Conservation (phyloP, 2,329 filamentous ascomycete species). For the Lasiodiplodia gonubiensis region DNA sequence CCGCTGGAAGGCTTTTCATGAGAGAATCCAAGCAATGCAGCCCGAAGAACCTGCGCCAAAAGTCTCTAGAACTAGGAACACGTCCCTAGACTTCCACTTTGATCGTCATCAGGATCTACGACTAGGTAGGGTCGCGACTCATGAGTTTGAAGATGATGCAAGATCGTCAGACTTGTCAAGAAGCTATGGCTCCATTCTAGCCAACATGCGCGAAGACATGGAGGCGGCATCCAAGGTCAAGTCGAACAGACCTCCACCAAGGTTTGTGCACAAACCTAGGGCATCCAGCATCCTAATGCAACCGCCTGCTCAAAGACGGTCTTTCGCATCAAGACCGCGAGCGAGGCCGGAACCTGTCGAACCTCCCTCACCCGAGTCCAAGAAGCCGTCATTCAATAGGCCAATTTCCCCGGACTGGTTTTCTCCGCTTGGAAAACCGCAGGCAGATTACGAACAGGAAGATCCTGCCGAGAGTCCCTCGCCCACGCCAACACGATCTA, state of each 20-base stretch:
- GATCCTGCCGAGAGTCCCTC: neutral
- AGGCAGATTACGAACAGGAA: neutral
- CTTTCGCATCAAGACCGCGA: neutral
- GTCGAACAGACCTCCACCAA: slow-evolving; percentile 8
- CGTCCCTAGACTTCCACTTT: slow-evolving; percentile 37
- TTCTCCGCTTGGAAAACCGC: slow-evolving; percentile 15
- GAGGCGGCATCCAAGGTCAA: neutral
- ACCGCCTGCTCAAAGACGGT: neutral
- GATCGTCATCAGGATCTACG: slow-evolving; percentile 43
- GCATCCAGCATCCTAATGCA: slow-evolving; percentile 11
- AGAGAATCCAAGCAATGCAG: slow-evolving; percentile 36
- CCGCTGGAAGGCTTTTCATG: slow-evolving; percentile 75
- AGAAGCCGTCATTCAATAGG: slow-evolving; percentile 1
- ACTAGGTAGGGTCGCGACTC: neutral
- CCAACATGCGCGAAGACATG: slow-evolving; percentile 14
- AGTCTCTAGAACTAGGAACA: neutral
- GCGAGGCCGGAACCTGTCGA: neutral
- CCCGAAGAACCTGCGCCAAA: slow-evolving; percentile 29
- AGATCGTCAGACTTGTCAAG: neutral
- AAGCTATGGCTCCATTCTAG: slow-evolving; percentile 22
- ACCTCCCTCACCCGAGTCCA: slow-evolving; percentile 7
- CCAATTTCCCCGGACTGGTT: slow-evolving; percentile 24
- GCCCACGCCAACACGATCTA: neutral
- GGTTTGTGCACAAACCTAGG: slow-evolving; percentile 7
- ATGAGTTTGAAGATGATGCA: neutral